phyloP scores from a whole-genome alignment of 106 monocot genomes.

The Acorus calamus region DNA sequence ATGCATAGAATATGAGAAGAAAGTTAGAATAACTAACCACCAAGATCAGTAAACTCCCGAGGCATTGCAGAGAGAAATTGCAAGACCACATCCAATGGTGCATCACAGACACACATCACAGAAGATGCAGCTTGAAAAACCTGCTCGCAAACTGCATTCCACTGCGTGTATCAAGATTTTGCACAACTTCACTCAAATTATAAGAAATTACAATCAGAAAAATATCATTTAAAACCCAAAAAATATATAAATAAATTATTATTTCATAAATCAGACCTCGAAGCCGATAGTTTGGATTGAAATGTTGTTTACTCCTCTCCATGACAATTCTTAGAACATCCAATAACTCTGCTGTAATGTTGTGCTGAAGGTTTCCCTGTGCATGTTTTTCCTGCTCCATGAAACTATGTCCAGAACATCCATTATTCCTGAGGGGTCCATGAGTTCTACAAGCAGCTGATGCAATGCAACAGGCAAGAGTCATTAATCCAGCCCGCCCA shows the following conservation, averaged over 20 bases:
- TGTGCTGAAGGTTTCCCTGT: constrained; percentile 5
- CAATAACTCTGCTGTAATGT: constrained; percentile 32
- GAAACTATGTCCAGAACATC: not conserved
- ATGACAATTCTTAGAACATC: constrained; percentile 58
- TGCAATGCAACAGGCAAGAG: constrained; percentile 70
- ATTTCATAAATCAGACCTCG: constrained; percentile 30
- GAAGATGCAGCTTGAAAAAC: constrained; percentile 54
- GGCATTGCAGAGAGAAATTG: constrained; percentile 77
- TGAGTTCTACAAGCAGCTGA: constrained; percentile 37
- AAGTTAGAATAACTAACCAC: constrained; percentile 25
- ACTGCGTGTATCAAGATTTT: constrained; percentile 1
- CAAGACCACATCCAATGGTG: constrained; percentile 52
- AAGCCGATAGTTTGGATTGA: constrained; percentile 81
- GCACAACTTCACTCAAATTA: too few species aligned
- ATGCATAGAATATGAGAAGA: too few species aligned
- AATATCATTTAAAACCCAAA: not conserved
- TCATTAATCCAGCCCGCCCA: constrained; percentile 83
- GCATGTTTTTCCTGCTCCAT: constrained; percentile 6
- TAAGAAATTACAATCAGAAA: not conserved
- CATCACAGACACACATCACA: constrained; percentile 29
- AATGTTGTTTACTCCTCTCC: constrained; percentile 88
- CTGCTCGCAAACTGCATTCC: constrained; percentile 70
- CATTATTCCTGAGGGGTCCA: constrained; percentile 1
- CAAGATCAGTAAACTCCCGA: constrained; percentile 58
- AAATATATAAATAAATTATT: too few species aligned